A percentile compares a stretch with the other conserved stretches of the same genome.
phyloP scores from a whole-genome alignment of 2,329 filamentous ascomycete genomes.

The Colletotrichum lindemuthianum region DNA sequence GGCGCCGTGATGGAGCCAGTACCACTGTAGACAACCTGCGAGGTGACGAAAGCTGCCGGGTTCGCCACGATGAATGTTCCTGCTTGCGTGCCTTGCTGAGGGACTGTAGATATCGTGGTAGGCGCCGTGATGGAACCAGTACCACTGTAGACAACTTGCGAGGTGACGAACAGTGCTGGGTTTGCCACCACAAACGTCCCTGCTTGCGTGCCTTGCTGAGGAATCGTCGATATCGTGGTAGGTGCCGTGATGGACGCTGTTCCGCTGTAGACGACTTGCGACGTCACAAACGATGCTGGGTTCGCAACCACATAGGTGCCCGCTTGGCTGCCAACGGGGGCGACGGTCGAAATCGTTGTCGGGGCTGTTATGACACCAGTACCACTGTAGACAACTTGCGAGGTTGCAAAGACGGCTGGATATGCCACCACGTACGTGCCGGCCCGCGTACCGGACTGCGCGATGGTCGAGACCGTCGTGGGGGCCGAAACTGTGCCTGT shows the following conservation, averaged over 20 bases:
- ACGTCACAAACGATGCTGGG: slow-evolving; percentile 20
- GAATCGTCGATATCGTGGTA: slow-evolving; percentile 4
- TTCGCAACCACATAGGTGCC: slow-evolving; percentile 20
- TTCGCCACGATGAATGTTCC: too few relatives aligned
- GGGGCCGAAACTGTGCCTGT: neutral
- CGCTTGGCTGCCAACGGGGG: slow-evolving; percentile 8
- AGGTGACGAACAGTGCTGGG: too few relatives aligned
- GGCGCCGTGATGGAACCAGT: too few relatives aligned
- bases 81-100: too few relatives aligned
- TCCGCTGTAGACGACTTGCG: slow-evolving; percentile 1
- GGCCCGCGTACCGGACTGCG: slow-evolving; percentile 3
- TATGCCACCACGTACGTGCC: slow-evolving; percentile 20
- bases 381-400: neutral
- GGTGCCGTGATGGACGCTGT: neutral
- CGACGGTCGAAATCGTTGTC: slow-evolving; percentile 7
- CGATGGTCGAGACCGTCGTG: slow-evolving; percentile 8
- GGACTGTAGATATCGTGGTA: too few relatives aligned
- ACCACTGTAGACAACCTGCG: too few relatives aligned
- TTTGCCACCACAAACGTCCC: slow-evolving; percentile 1
- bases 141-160: too few relatives aligned
- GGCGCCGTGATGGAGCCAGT: too few relatives aligned
- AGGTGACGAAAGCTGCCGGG: too few relatives aligned
- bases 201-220: slow-evolving; percentile 4
- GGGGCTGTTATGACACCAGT: neutral
- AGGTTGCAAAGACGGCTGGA: neutral